Percentiles rank a stretch among this genome's conserved stretches.
phyloP scores from a whole-genome alignment of 805 yeast genomes.

The Yarrowia sp. region DNA sequence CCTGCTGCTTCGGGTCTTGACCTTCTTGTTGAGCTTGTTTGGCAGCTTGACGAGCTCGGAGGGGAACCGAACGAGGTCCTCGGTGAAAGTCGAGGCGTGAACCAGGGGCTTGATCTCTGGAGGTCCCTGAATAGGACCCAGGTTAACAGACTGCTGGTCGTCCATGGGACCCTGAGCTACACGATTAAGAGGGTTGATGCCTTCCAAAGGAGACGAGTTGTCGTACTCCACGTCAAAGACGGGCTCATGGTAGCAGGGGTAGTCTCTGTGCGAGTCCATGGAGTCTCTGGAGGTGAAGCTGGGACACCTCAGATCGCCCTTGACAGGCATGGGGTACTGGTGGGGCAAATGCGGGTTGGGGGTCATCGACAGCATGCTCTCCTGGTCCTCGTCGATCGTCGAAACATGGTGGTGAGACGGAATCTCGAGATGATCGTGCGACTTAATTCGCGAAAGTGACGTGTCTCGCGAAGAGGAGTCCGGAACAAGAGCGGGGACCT shows the following conservation, averaged over 20 bases:
- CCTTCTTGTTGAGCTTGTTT: constrained; percentile 3
- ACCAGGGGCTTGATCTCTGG: neutral
- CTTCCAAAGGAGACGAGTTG: constrained; percentile 4
- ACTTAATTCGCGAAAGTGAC: neutral
- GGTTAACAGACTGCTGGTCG: neutral
- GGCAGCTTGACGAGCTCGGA: constrained; percentile 14
- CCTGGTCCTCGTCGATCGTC: constrained; percentile 12
- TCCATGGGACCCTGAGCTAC: neutral
- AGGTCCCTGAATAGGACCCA: neutral
- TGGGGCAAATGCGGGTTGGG: neutral
- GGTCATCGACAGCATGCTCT: neutral
- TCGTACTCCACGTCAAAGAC: neutral
- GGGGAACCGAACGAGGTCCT: neutral
- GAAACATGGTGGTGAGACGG: neutral
- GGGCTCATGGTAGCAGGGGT: constrained; percentile 19
- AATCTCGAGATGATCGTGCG: constrained; percentile 10
- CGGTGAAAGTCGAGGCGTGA: neutral
- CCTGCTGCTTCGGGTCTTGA: neutral
- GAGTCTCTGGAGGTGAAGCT: neutral
- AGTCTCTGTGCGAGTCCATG: neutral
- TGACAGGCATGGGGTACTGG: constrained; percentile 7
- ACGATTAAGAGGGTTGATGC: neutral
- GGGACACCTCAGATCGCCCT: neutral
- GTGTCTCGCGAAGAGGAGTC: constrained; percentile 7
- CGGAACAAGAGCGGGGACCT: neutral